These are phyloP conservation scores for Termitomyces sp. DNA, from an alignment of 1,284 basidiomycete genomes.

Conservation along the genomic window DNA sequence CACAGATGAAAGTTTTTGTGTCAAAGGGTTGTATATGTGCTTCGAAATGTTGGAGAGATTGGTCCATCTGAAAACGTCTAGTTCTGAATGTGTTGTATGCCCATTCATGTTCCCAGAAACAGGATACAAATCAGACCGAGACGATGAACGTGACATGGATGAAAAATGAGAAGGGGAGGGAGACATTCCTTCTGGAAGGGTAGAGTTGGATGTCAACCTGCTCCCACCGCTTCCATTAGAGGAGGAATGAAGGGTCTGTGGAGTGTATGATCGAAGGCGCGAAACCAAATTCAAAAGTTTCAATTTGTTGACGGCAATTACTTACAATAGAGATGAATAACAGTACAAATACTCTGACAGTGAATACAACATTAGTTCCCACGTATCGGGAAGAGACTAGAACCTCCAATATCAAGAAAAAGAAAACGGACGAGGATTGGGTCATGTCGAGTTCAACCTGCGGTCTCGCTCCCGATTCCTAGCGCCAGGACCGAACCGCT, in stretches of 20 bases:
- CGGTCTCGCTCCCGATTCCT: conserved; percentile 53
- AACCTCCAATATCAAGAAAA: not conserved
- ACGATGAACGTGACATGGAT: conserved; percentile 65
- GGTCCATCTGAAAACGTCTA: conserved; percentile 77
- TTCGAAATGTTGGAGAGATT: conserved; percentile 59
- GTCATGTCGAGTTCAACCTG: conserved; percentile 21
- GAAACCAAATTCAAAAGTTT: conserved; percentile 46
- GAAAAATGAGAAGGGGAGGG: conserved; percentile 66
- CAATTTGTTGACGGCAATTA: not conserved
- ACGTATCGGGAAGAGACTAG: not conserved
- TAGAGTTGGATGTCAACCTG: conserved; percentile 39
- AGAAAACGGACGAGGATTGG: conserved; percentile 6
- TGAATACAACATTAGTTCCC: not conserved
- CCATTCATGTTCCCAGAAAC: conserved; percentile 22
- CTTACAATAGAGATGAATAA: conserved; percentile 7
- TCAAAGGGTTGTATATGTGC: conserved; percentile 49
- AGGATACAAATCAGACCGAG: conserved; percentile 47
- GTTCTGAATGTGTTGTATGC: conserved; percentile 25
- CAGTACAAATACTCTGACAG: not conserved
- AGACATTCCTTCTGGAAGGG: conserved; percentile 39
- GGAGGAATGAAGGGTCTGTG: conserved; percentile 45
- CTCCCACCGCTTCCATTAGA: conserved; percentile 50
- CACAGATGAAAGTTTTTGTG: conserved; percentile 57
- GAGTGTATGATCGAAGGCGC: conserved; percentile 69
- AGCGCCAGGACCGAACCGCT: conserved; percentile 65